phyloP scores from a whole-genome alignment of 768 basidiomycete genomes.

The Kwoniella botswanensis region DNA sequence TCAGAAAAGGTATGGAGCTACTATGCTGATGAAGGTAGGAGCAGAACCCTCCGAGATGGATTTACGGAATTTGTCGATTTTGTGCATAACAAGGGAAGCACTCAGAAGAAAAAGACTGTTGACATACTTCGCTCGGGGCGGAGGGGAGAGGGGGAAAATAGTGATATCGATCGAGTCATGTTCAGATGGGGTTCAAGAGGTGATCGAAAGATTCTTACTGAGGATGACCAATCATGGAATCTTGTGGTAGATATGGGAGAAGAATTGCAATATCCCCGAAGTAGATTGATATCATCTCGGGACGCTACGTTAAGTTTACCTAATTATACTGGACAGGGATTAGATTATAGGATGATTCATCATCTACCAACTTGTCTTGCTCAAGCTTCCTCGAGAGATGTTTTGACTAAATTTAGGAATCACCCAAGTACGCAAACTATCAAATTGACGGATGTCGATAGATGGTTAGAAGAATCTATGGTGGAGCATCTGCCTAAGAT shows the following conservation, averaged over 20 bases:
- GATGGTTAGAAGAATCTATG: neutral
- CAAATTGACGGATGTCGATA: neutral
- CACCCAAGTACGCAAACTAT: neutral
- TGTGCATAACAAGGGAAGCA: neutral
- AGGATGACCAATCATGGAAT: neutral
- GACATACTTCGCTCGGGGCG: neutral
- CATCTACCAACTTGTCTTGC: neutral
- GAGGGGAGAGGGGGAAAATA: neutral
- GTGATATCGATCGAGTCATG: no score
- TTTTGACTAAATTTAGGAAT: neutral
- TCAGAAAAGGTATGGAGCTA: no score
- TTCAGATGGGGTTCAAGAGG: neutral
- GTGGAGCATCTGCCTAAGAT: neutral
- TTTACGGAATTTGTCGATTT: neutral
- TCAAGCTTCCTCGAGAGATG: neutral
- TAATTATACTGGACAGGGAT: neutral
- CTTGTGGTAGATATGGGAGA: neutral
- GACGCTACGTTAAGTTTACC: neutral
- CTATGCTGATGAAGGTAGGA: neutral
- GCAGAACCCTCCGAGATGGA: neutral
- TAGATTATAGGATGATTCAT: neutral
- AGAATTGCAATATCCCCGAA: neutral
- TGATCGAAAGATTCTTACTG: neutral
- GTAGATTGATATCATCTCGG: neutral
- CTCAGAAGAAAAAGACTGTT: neutral